Evolutionary conservation across 768 basidiomycete genomes (phyloP), one percentile per base, ranked within the genome.

Genomic region (Nidularia pulvinata): DNA sequence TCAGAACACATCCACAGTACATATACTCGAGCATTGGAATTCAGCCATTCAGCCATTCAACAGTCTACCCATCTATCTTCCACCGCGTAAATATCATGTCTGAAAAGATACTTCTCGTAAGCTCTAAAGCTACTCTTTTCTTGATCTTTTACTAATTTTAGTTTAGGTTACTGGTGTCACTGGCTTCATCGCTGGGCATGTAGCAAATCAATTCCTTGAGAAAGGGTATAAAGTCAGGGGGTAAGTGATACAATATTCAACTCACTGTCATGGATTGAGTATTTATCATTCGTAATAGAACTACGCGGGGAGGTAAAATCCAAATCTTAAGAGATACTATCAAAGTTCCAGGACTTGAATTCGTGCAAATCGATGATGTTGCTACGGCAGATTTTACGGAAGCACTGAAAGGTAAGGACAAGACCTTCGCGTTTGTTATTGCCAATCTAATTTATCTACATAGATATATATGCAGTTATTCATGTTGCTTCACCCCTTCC

Each of bases 401-500:
- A 30, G 76, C 74, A 5, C 71, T 81, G 49, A 70, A 55, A 10
- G 62, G 50, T 51, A n/a, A 13, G 11, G 6, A 16, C 32, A 14
- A 16, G 7, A 39, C n/a, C 37, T 39, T 9, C n/a, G n/a, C 37
- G n/a, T 39, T n/a, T 39, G 37, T n/a, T 39, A n/a, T 9, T 39
- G n/a, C 37, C n/a, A 39, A 39, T 39, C n/a, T 39, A 39, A 39
- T 9, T 39, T 39, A 39, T 39, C 9, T 9, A 9, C 42, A 9
- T 74, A 61, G 76, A 73, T 3, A 74, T 80, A 7, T 69, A 78
- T 45, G 79, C 69, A 6, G 68, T 83, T 42, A 62, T 68, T n/a
- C 77, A 79, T 55, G 68, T 65, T 10, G 75, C 74, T 6, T 70
- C 69, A 25, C 65, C 65, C 22, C 54, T 68, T 5, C 62, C 65